Evolutionary conservation across 1,139 yeast species (phyloP).

Genomic region (Zygoascus hellenicus): DNA sequence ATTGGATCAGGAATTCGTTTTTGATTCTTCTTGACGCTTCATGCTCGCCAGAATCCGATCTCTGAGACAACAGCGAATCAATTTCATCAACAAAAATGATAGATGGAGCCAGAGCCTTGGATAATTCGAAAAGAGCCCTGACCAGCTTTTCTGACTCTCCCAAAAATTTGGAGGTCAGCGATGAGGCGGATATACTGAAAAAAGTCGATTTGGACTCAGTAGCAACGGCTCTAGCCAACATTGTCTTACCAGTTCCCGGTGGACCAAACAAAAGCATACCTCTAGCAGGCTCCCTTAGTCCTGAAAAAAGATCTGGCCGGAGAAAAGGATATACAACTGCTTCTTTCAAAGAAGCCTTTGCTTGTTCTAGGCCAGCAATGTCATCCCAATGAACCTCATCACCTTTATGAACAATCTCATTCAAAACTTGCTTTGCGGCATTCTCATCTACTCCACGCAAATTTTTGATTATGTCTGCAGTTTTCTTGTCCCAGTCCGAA

Average conservation of each 20-base stretch:
- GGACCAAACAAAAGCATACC: constrained; percentile 97
- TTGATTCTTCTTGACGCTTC: constrained; percentile 89
- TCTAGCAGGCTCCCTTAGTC: constrained; percentile 90
- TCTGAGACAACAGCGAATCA: constrained; percentile 78
- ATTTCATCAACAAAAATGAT: constrained; percentile 96
- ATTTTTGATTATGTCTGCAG: constrained; percentile 23
- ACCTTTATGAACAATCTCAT: constrained; percentile 89
- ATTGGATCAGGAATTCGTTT: constrained; percentile 89
- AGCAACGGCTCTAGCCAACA: constrained; percentile 97
- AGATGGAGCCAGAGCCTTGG: constrained; percentile 83
- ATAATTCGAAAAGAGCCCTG: constrained; percentile 78
- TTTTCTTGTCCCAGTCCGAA: constrained; percentile 8
- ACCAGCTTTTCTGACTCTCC: constrained; percentile 96
- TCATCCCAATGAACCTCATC: constrained; percentile 97
- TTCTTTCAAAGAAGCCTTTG: constrained; percentile 85
- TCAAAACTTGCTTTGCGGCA: constrained; percentile 80
- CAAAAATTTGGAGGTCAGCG: constrained; percentile 76
- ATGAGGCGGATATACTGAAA: constrained; percentile 87
- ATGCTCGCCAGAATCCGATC: constrained; percentile 80
- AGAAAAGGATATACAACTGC: constrained; percentile 95
- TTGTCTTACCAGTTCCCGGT: constrained; percentile 97
- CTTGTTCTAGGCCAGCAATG: constrained; percentile 87
- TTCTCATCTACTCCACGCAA: constrained; percentile 48
- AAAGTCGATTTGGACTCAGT: constrained; percentile 94
- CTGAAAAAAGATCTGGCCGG: constrained; percentile 87